Conservation (phyloP, 306 rosid species). For the Cucurbita moschata region DNA sequence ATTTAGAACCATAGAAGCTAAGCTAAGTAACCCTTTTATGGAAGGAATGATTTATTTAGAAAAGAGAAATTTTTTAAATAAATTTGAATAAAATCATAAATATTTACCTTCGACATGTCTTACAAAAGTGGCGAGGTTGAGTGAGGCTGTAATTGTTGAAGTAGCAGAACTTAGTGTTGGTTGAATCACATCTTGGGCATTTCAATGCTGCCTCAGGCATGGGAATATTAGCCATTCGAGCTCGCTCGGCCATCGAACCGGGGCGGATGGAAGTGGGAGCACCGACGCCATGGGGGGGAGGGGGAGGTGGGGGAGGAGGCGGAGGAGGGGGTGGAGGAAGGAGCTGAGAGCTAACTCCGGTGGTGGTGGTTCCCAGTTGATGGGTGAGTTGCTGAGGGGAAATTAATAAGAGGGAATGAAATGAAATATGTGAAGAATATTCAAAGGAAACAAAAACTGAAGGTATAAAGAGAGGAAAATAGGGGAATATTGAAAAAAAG, state of each 20-base stretch:
- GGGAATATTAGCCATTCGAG: slow-evolving; percentile 11
- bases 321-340: slow-evolving; percentile 6
- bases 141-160: slow-evolving; percentile 13
- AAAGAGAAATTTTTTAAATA: too few relatives aligned
- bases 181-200: slow-evolving; percentile 16
- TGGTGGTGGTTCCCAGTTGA: neutral
- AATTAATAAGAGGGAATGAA: neutral
- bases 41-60: neutral
- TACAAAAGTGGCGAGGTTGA: slow-evolving; percentile 11
- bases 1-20: neutral
- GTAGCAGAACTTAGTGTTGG: slow-evolving; percentile 14
- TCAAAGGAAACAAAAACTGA: neutral
- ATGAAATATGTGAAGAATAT: slow-evolving; percentile 4
- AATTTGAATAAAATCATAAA: too few relatives aligned
- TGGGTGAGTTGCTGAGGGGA: neutral
- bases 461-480: neutral
- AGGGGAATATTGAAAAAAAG: neutral
- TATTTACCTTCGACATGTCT: slow-evolving; percentile 8
- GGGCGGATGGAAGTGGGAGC: slow-evolving; percentile 5
- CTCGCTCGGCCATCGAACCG: slow-evolving; percentile 11
- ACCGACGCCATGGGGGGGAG: neutral
- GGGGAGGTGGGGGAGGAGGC: neutral
- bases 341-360: slow-evolving; percentile 1
- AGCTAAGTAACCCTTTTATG: neutral
- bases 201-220: slow-evolving; percentile 11